Evolutionary conservation across 192 early-diverging fungal genomes (phyloP).

Genomic region (Dissophora ornata): DNA sequence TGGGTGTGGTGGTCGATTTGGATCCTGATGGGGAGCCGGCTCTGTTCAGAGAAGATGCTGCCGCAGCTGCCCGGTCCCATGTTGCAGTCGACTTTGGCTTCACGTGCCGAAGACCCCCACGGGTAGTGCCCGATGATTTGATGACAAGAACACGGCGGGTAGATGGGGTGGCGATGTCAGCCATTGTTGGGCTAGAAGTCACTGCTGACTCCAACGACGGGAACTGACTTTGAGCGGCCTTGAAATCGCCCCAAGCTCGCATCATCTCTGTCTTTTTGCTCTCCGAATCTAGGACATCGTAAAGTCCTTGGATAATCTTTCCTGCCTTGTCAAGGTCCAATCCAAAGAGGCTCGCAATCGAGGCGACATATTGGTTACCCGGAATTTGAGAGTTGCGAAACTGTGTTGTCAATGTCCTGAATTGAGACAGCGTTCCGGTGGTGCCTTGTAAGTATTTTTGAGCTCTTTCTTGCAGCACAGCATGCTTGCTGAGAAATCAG

Average conservation of each 20-base stretch:
- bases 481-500: slow-evolving; percentile 44
- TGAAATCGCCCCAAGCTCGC: slow-evolving; percentile 73
- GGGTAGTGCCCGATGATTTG: slow-evolving; percentile 69
- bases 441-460: slow-evolving; percentile 40
- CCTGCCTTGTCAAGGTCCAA: slow-evolving; percentile 53
- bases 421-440: slow-evolving; percentile 55
- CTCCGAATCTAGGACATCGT: slow-evolving; percentile 61
- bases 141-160: slow-evolving; percentile 76
- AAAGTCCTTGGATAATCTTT: slow-evolving; percentile 64
- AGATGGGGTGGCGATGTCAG: slow-evolving; percentile 53
- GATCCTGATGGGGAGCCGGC: slow-evolving; percentile 27
- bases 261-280: slow-evolving; percentile 70
- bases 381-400: slow-evolving; percentile 58
- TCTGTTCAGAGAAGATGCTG: slow-evolving; percentile 50
- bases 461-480: slow-evolving; percentile 55
- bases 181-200: slow-evolving; percentile 39
- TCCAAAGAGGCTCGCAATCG: slow-evolving; percentile 51
- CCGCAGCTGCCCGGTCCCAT: slow-evolving; percentile 62
- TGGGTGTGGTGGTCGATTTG: slow-evolving; percentile 16
- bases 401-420: slow-evolving; percentile 60
- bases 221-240: slow-evolving; percentile 60
- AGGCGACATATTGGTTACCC: slow-evolving; percentile 56
- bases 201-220: slow-evolving; percentile 28
- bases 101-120: slow-evolving; percentile 54
- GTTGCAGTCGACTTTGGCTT: slow-evolving; percentile 56